Evolutionary conservation across 257 asterid species (phyloP).

Genomic region (Solanum ahanhuiri): DNA sequence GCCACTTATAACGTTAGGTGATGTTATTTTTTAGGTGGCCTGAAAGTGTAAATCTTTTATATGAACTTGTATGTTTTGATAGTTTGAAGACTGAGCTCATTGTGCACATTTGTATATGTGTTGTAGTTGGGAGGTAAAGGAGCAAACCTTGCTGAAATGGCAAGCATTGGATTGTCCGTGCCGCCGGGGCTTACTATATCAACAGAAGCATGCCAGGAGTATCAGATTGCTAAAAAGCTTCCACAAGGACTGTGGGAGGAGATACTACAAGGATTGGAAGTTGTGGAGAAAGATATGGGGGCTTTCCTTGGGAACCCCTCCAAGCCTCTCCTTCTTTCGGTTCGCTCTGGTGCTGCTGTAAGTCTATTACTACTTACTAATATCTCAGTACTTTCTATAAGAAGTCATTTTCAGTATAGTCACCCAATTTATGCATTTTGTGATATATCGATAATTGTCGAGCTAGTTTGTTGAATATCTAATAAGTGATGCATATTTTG

Average conservation of each 20-base stretch:
- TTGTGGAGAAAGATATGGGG: constrained; percentile 75
- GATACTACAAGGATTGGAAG: constrained; percentile 51
- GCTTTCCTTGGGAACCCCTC: constrained; percentile 81
- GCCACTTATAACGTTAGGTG: neutral
- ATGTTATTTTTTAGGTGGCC: neutral
- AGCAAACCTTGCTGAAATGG: constrained; percentile 99
- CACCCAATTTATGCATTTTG: neutral
- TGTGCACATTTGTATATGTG: neutral
- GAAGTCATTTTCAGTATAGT: too few relatives aligned
- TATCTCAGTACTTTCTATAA: neutral
- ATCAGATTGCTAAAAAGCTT: constrained; percentile 60
- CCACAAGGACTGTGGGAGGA: constrained; percentile 82
- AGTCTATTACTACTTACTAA: neutral
- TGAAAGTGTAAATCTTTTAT: neutral
- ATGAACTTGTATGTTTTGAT: neutral
- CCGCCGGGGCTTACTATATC: constrained; percentile 97
- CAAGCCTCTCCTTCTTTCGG: constrained; percentile 82
- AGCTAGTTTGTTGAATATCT: neutral
- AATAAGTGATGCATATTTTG: neutral
- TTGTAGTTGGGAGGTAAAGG: constrained; percentile 90
- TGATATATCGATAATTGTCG: neutral
- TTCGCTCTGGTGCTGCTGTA: constrained; percentile 92
- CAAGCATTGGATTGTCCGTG: constrained; percentile 86
- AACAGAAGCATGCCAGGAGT: constrained; percentile 92
- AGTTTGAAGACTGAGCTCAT: neutral